phyloP scores from a whole-genome alignment of 495 filamentous ascomycete genomes.

The Penicillium dipodomyicola region DNA sequence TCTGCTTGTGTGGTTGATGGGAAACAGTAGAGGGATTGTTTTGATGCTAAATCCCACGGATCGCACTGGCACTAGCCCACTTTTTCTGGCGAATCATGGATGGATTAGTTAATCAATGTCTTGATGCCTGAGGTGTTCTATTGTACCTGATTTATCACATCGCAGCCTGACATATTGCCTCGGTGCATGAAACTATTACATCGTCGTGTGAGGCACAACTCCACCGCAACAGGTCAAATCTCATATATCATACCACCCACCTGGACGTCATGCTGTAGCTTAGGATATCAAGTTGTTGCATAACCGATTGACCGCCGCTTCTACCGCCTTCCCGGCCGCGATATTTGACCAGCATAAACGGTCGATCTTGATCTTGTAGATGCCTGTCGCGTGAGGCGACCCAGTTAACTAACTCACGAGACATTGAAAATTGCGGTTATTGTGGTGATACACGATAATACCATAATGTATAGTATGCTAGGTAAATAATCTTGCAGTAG shows the following conservation, averaged over 20 bases:
- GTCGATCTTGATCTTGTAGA: conserved; percentile 2
- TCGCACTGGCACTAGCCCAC: conserved; percentile 32
- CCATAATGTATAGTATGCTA: neutral
- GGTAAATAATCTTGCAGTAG: neutral
- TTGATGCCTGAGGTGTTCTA: too few relatives aligned
- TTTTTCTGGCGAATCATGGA: conserved; percentile 30
- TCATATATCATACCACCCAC: neutral
- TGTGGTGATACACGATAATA: neutral
- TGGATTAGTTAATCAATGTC: conserved; percentile 19
- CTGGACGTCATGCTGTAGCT: neutral
- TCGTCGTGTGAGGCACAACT: neutral
- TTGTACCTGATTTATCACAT: neutral
- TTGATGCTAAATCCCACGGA: conserved; percentile 48
- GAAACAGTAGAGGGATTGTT: conserved; percentile 36
- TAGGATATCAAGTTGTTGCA: neutral
- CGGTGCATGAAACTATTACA: conserved; percentile 12
- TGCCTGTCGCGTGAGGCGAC: neutral
- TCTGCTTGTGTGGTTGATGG: conserved; percentile 28
- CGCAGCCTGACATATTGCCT: neutral
- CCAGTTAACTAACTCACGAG: neutral
- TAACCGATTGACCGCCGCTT: neutral
- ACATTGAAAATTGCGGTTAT: neutral
- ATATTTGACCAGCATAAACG: neutral
- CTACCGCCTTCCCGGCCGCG: neutral
- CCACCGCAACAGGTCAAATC: neutral